phyloP scores from a whole-genome alignment of 805 yeast genomes.

The Candida rishiriensis region DNA sequence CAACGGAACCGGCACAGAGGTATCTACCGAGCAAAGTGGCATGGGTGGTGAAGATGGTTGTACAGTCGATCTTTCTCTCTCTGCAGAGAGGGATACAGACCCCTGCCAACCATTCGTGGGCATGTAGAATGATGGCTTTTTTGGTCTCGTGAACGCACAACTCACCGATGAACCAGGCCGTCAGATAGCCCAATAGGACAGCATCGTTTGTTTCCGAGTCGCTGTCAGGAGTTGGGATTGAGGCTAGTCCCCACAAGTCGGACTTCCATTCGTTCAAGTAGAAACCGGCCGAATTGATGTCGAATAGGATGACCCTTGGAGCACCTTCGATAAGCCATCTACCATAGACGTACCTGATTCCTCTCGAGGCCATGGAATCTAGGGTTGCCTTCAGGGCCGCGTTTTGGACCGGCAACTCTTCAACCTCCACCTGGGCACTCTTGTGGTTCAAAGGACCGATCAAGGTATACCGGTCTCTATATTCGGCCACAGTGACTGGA shows the following conservation, averaged over 20 bases:
- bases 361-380: constrained; percentile 76
- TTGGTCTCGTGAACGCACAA: constrained; percentile 77
- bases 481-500: constrained; percentile 93
- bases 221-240: constrained; percentile 88
- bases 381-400: constrained; percentile 54
- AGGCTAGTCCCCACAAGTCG: constrained; percentile 86
- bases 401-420: constrained; percentile 51
- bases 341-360: constrained; percentile 81
- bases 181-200: constrained; percentile 83
- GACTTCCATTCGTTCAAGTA: constrained; percentile 89
- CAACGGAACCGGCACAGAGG: constrained; percentile 94
- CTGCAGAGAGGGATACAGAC: constrained; percentile 90
- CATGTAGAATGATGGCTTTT: constrained; percentile 89
- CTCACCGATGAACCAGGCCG: constrained; percentile 97
- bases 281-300: constrained; percentile 65
- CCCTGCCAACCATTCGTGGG: constrained; percentile 98
- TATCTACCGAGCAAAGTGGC: constrained; percentile 95
- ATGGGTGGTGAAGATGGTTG: constrained; percentile 95
- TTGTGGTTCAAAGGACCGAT: constrained; percentile 81
- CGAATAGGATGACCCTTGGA: constrained; percentile 87
- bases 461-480: constrained; percentile 77
- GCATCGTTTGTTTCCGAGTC: constrained; percentile 92
- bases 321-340: constrained; percentile 98
- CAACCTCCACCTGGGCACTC: constrained; percentile 78
- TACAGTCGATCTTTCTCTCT: constrained; percentile 85